These are phyloP conservation scores for Metschnikowia gruessii DNA, from an alignment of 805 yeast species.

Conservation along the genomic window DNA sequence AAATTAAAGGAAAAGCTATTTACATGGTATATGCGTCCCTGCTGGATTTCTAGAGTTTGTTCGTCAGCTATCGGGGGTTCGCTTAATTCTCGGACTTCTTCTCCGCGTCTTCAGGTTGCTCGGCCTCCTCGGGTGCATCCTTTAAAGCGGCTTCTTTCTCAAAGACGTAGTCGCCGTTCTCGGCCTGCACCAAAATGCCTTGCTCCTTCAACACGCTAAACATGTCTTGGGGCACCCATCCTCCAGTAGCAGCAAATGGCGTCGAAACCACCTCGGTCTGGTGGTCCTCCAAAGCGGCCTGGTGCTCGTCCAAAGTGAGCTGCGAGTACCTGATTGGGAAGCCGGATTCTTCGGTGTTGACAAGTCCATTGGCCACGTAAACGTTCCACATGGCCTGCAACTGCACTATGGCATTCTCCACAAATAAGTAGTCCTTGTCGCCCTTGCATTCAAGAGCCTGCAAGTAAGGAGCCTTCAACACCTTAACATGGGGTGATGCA, in stretches of 20 bases:
- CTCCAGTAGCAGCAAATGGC: constrained; percentile 88
- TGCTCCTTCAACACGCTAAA: constrained; percentile 66
- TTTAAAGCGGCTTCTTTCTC: constrained; percentile 29
- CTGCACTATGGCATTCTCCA: constrained; percentile 66
- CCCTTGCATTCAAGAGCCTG: constrained; percentile 57
- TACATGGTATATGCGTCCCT: too few species aligned
- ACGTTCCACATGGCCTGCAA: constrained; percentile 67
- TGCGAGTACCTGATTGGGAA: constrained; percentile 64
- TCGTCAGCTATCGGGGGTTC: neutral
- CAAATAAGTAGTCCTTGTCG: constrained; percentile 57
- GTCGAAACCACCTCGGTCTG: constrained; percentile 63
- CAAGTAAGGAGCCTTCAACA: constrained; percentile 61
- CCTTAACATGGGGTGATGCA: constrained; percentile 79
- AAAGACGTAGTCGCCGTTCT: constrained; percentile 42
- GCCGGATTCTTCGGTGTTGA: constrained; percentile 36
- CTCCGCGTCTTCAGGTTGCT: constrained; percentile 3
- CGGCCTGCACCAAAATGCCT: constrained; percentile 60
- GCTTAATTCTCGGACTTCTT: neutral
- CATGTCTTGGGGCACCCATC: constrained; percentile 96
- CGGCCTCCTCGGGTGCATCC: constrained; percentile 13
- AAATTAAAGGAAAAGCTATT: too few species aligned
- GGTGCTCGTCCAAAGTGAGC: constrained; percentile 56
- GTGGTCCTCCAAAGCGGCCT: constrained; percentile 57
- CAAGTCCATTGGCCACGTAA: constrained; percentile 56
- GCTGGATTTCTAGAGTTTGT: too few species aligned